Percentiles rank a stretch among this genome's conserved stretches.
Conservation (phyloP, 2,329 filamentous ascomycete genomes). For the Alternaria incomplexa region DNA sequence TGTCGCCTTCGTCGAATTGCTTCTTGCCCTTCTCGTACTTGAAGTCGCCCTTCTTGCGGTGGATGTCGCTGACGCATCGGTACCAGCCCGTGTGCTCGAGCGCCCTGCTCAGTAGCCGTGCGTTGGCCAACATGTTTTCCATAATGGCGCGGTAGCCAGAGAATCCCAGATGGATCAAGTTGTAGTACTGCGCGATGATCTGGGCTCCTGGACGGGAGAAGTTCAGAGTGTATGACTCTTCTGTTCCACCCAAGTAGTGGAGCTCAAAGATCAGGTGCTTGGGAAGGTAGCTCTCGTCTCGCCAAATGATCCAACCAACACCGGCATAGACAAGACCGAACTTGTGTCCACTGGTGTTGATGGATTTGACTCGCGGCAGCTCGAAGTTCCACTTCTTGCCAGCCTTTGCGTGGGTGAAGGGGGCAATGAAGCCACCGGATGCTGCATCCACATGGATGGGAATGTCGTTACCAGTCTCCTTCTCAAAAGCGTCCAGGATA, state of each 20-base stretch:
- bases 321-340: slow-evolving; percentile 70
- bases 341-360: slow-evolving; percentile 70
- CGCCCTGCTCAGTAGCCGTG: slow-evolving; percentile 66
- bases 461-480: slow-evolving; percentile 67
- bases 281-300: slow-evolving; percentile 69
- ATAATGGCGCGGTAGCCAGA: slow-evolving; percentile 66
- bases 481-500: slow-evolving; percentile 68
- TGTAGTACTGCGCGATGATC: slow-evolving; percentile 75
- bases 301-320: slow-evolving; percentile 65
- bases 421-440: slow-evolving; percentile 67
- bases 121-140: slow-evolving; percentile 71
- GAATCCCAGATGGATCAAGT: slow-evolving; percentile 73
- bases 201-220: slow-evolving; percentile 75
- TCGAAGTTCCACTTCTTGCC: slow-evolving; percentile 69
- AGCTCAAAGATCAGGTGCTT: slow-evolving; percentile 74
- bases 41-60: slow-evolving; percentile 61
- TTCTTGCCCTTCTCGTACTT: slow-evolving; percentile 52
- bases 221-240: slow-evolving; percentile 74
- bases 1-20: slow-evolving; percentile 56
- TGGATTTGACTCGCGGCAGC: slow-evolving; percentile 67
- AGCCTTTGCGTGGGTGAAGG: slow-evolving; percentile 63
- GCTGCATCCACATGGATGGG: slow-evolving; percentile 71
- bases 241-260: slow-evolving; percentile 73
- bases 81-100: slow-evolving; percentile 73
- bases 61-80: slow-evolving; percentile 64